A percentile compares a stretch with the other conserved stretches of the same genome.
phyloP scores from a whole-genome alignment of 257 asterid species.

The Agastache rugosa region DNA sequence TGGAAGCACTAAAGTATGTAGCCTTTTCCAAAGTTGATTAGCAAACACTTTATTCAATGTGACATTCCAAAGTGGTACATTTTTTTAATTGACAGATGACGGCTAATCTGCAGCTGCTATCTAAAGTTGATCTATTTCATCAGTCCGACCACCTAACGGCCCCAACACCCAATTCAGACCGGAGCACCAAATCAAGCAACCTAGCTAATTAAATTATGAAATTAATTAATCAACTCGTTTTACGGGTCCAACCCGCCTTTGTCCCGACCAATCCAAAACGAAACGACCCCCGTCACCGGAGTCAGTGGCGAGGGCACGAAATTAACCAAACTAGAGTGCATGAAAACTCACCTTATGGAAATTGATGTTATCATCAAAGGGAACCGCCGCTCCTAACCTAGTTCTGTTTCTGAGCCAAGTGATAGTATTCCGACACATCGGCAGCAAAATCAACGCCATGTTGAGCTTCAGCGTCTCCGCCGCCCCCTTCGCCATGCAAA shows the following conservation, averaged over 20 bases:
- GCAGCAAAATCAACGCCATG: conserved; percentile 80
- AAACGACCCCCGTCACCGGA: too few species aligned
- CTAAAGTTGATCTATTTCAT: neutral
- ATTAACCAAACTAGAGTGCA: neutral
- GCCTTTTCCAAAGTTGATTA: conserved; percentile 18
- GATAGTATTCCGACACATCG: conserved; percentile 82
- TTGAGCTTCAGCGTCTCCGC: conserved; percentile 90
- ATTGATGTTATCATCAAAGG: conserved; percentile 85
- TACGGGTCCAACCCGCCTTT: too few species aligned
- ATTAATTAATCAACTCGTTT: too few species aligned
- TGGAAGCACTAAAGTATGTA: too few species aligned
- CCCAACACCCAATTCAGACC: too few species aligned
- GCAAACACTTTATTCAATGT: neutral
- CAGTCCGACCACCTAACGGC: neutral
- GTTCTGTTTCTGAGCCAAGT: conserved; percentile 91
- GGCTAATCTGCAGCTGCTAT: too few species aligned
- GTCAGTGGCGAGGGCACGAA: too few species aligned
- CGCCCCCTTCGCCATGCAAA: conserved; percentile 83
- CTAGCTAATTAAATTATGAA: too few species aligned
- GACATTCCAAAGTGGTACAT: neutral
- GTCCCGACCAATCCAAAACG: too few species aligned
- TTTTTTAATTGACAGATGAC: too few species aligned
- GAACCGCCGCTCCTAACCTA: conserved; percentile 62
- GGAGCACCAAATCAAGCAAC: too few species aligned
- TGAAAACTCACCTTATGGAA: conserved; percentile 69